phyloP scores from a whole-genome alignment of 1,284 basidiomycete genomes.

The Boletus albobrunnescens region DNA sequence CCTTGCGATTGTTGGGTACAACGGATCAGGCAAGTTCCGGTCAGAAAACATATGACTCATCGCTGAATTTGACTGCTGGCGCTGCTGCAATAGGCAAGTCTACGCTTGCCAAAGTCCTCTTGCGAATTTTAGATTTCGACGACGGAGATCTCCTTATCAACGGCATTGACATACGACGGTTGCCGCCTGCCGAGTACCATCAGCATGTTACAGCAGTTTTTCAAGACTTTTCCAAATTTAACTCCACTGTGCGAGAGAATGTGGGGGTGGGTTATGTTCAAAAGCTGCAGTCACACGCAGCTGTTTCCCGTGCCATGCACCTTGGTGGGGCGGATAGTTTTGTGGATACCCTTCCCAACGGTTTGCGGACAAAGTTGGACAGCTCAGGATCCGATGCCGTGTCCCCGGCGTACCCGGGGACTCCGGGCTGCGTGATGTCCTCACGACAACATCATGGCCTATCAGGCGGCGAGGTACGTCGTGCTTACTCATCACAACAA shows the following conservation, averaged over 20 bases:
- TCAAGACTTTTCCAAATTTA: conserved; percentile 78
- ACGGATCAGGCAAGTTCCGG: conserved; percentile 62
- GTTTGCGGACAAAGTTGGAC: conserved; percentile 64
- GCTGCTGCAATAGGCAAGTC: conserved; percentile 58
- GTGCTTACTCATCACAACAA: conserved; percentile 18
- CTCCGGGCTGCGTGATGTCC: conserved; percentile 21
- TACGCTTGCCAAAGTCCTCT: conserved; percentile 72
- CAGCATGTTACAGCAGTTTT: conserved; percentile 71
- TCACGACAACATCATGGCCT: conserved; percentile 53
- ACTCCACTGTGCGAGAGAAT: conserved; percentile 69
- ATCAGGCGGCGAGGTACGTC: conserved; percentile 71
- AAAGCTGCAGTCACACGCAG: conserved; percentile 47
- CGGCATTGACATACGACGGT: conserved; percentile 57
- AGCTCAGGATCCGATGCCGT: conserved; percentile 53
- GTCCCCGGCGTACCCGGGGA: conserved; percentile 36
- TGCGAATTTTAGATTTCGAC: conserved; percentile 73
- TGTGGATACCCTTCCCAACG: conserved; percentile 59
- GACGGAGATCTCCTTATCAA: conserved; percentile 64
- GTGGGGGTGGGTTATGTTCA: conserved; percentile 71
- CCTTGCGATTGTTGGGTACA: conserved; percentile 79
- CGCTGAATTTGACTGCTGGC: conserved; percentile 13
- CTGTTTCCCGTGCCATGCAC: conserved; percentile 57
- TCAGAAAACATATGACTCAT: not conserved
- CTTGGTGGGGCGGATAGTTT: conserved; percentile 64
- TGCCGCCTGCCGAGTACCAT: conserved; percentile 67